A percentile compares a stretch with the other conserved stretches of the same genome.
Conservation (phyloP, 2,329 filamentous ascomycete genomes). For the Septoria petroselini region DNA sequence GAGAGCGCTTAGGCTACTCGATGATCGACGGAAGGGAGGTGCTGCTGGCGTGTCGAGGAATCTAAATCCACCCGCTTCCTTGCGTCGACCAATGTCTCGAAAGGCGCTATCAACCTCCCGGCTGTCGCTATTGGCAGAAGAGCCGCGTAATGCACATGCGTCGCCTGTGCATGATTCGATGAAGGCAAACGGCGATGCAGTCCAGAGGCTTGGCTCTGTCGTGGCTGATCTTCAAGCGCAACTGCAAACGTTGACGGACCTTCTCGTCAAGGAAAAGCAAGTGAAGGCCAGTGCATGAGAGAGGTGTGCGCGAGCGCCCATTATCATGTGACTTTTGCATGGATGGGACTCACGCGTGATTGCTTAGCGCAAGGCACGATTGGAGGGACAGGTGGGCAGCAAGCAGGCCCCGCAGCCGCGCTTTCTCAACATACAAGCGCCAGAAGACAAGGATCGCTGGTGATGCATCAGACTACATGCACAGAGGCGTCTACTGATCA, state of each 20-base stretch:
- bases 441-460: slow-evolving; percentile 10
- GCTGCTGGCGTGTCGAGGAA: slow-evolving; percentile 17
- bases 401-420: slow-evolving; percentile 15
- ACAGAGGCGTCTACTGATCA: slow-evolving; percentile 6
- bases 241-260: slow-evolving; percentile 22
- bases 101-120: slow-evolving; percentile 19
- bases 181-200: slow-evolving; percentile 15
- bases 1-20: slow-evolving; percentile 36
- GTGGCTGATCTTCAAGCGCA: slow-evolving; percentile 27
- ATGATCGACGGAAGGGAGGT: slow-evolving; percentile 20
- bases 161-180: slow-evolving; percentile 11
- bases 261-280: slow-evolving; percentile 19
- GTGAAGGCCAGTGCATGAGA: slow-evolving; percentile 5
- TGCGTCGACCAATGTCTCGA: slow-evolving; percentile 24
- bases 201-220: slow-evolving; percentile 22
- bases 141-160: slow-evolving; percentile 23
- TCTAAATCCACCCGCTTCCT: slow-evolving; percentile 20
- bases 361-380: slow-evolving; percentile 2
- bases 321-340: slow-evolving; percentile 3
- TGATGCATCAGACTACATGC: slow-evolving; percentile 12
- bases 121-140: slow-evolving; percentile 20
- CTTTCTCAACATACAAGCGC: slow-evolving; percentile 18
- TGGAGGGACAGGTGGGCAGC: slow-evolving; percentile 11
- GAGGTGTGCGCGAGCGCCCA: slow-evolving; percentile 16
- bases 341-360: slow-evolving; percentile 3